Evolutionary conservation across 2,329 filamentous ascomycete genomes (phyloP).

Genomic region (Xylariomycetidae sp.): DNA sequence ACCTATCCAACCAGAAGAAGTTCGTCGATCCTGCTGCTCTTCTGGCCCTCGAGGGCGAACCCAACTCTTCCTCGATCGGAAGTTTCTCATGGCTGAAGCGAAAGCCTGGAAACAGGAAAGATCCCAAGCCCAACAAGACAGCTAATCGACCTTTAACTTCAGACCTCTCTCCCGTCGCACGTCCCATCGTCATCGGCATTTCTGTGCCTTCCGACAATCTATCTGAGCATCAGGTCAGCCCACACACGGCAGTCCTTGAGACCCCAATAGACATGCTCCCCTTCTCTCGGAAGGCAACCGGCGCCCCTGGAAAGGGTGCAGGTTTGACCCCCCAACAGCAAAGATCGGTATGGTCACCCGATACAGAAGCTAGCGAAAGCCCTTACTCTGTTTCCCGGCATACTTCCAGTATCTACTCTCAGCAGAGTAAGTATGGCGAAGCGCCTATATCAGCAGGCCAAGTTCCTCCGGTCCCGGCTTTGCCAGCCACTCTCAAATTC

Average conservation of each 20-base stretch:
- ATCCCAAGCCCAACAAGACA: slow-evolving; percentile 20
- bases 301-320: slow-evolving; percentile 15
- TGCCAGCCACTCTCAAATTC: slow-evolving; percentile 43
- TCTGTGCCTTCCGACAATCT: slow-evolving; percentile 53
- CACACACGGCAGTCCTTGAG: slow-evolving; percentile 42
- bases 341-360: slow-evolving; percentile 57
- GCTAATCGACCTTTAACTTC: slow-evolving; percentile 18
- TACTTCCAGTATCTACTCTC: slow-evolving; percentile 60
- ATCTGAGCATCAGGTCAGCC: slow-evolving; percentile 43
- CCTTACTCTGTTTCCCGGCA: slow-evolving; percentile 38
- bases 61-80: slow-evolving; percentile 49
- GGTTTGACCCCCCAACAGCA: slow-evolving; percentile 30
- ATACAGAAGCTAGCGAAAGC: slow-evolving; percentile 48
- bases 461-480: slow-evolving; percentile 56
- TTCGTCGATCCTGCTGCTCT: slow-evolving; percentile 58
- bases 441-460: slow-evolving; percentile 22
- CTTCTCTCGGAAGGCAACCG: slow-evolving; percentile 15
- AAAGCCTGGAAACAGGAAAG: slow-evolving; percentile 23
- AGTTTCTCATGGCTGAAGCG: slow-evolving; percentile 54
- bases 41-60: slow-evolving; percentile 53
- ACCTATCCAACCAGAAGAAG: too few relatives aligned
- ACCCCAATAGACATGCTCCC: slow-evolving; percentile 32
- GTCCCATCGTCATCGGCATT: slow-evolving; percentile 71
- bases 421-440: slow-evolving; percentile 36
- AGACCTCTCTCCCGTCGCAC: slow-evolving; percentile 63